Conservation (phyloP, 108 stramenopile species). For the Pseudonitzschia multiseries region DNA sequence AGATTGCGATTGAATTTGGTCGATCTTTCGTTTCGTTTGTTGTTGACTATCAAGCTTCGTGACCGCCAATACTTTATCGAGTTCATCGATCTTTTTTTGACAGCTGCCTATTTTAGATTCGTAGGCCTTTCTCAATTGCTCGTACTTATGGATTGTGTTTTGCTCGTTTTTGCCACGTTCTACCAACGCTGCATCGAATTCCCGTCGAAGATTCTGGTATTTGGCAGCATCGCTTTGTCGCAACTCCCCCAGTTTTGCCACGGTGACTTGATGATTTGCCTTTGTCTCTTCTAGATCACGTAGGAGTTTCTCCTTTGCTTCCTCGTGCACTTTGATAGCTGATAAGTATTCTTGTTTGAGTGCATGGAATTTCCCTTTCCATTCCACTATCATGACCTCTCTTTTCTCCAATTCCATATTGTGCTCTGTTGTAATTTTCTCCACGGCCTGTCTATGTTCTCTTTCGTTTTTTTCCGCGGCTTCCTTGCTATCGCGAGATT, state of each 20-base stretch:
- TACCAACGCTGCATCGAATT: constrained; percentile 1
- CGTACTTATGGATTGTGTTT: background rate
- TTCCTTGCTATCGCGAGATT: background rate
- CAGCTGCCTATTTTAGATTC: background rate
- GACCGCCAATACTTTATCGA: background rate
- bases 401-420: background rate
- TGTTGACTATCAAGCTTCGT: background rate
- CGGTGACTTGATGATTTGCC: background rate
- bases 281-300: background rate
- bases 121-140: background rate
- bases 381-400: background rate
- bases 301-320: background rate
- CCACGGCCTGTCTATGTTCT: background rate
- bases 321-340: background rate
- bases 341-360: background rate
- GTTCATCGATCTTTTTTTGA: background rate
- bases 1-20: background rate
- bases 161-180: constrained; percentile 3
- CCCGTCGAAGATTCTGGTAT: constrained; percentile 8
- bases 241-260: background rate
- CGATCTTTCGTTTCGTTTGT: background rate
- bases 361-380: background rate
- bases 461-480: background rate
- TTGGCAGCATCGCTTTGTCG: constrained; percentile 2
- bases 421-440: background rate